A percentile compares a stretch with the other conserved stretches of the same genome.
phyloP scores from a whole-genome alignment of 2,329 filamentous ascomycete genomes.

The Fusarium sp. region DNA sequence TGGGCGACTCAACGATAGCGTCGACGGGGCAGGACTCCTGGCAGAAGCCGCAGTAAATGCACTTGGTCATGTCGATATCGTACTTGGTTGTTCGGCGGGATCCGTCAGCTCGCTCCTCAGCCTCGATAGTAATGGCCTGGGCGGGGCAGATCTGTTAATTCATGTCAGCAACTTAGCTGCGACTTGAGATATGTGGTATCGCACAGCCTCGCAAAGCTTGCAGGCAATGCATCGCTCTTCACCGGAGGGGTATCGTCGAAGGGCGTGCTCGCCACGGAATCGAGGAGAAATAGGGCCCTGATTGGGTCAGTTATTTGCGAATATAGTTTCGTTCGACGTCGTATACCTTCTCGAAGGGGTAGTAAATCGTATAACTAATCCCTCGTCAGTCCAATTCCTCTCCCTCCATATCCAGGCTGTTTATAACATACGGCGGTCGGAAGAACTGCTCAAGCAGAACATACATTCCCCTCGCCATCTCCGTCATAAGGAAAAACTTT shows the following conservation, averaged over 20 bases:
- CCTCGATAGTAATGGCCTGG: slow-evolving; percentile 98
- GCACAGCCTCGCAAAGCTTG: slow-evolving; percentile 95
- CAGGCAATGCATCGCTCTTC: slow-evolving; percentile 99
- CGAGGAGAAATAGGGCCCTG: slow-evolving; percentile 94
- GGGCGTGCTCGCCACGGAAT: slow-evolving; percentile 97
- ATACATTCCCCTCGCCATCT: slow-evolving; percentile 99
- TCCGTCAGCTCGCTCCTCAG: slow-evolving; percentile 96
- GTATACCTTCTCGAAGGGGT: slow-evolving; percentile 92
- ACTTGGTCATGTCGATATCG: slow-evolving; percentile 99
- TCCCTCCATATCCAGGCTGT: neutral
- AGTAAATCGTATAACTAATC: slow-evolving; percentile 93
- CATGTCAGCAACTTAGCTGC: slow-evolving; percentile 15
- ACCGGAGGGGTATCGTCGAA: slow-evolving; percentile 94
- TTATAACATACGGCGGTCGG: slow-evolving; percentile 84
- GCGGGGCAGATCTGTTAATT: slow-evolving; percentile 82
- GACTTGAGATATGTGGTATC: slow-evolving; percentile 14
- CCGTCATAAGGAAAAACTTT: slow-evolving; percentile 94
- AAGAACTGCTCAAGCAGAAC: slow-evolving; percentile 98
- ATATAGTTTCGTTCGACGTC: neutral
- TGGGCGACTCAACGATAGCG: slow-evolving; percentile 77
- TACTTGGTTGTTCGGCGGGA: slow-evolving; percentile 95
- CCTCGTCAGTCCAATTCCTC: slow-evolving; percentile 23
- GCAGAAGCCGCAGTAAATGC: slow-evolving; percentile 99
- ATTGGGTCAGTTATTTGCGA: slow-evolving; percentile 30
- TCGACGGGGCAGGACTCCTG: slow-evolving; percentile 99